phyloP scores from a whole-genome alignment of 1,284 basidiomycete species.

The Sporisorium reilianum region DNA sequence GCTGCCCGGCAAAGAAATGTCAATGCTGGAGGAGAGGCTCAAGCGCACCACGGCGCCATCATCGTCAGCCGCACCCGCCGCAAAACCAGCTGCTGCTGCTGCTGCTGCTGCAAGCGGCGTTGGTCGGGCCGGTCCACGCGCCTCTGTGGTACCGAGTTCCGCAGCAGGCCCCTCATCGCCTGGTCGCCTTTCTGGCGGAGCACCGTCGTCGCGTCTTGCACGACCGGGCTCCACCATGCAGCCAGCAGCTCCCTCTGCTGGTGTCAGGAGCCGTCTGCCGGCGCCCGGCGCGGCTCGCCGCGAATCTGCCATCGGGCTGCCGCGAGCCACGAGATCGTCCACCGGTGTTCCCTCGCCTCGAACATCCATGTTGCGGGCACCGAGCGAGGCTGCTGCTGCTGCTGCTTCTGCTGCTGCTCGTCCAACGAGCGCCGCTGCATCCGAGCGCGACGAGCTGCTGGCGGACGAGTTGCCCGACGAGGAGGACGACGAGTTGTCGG shows the following conservation, averaged over 20 bases:
- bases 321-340: slow-evolving; percentile 24
- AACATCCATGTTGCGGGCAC: slow-evolving; percentile 25
- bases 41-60: slow-evolving; percentile 76
- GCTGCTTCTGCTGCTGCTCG: slow-evolving; percentile 10
- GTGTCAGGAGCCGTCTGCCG: slow-evolving; percentile 33
- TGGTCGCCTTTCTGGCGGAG: slow-evolving; percentile 23
- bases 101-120: no score
- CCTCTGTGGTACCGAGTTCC: slow-evolving; percentile 28
- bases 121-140: slow-evolving; percentile 24
- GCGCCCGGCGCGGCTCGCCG: slow-evolving; percentile 44
- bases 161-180: slow-evolving; percentile 31
- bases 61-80: slow-evolving; percentile 9
- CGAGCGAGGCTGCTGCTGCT: slow-evolving; percentile 3
- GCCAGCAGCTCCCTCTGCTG: slow-evolving; percentile 27
- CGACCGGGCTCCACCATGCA: slow-evolving; percentile 34
- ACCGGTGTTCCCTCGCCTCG: slow-evolving; percentile 26
- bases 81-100: slow-evolving; percentile 8
- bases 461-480: slow-evolving; percentile 44
- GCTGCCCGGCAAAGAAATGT: slow-evolving; percentile 86
- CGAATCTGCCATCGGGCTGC: slow-evolving; percentile 45
- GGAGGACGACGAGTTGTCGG: slow-evolving; percentile 45
- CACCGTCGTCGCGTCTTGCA: slow-evolving; percentile 43
- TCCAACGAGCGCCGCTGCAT: slow-evolving; percentile 8
- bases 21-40: slow-evolving; percentile 88
- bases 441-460: slow-evolving; percentile 30